Conservation (phyloP, 176 grass and related monocot species). For the Triticum turgidum region DNA sequence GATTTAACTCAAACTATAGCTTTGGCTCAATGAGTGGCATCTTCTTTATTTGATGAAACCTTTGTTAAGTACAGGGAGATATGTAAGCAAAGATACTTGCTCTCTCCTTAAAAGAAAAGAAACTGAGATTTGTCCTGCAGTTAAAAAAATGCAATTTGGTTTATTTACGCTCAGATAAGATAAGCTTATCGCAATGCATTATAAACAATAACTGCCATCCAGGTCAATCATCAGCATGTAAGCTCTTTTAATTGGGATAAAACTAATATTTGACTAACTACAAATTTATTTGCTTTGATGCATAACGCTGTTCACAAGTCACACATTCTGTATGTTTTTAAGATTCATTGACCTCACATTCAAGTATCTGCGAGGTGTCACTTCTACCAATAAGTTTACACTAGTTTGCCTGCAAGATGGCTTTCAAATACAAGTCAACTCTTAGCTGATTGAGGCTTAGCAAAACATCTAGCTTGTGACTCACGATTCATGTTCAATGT, state of each 20-base stretch:
- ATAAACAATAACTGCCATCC: constrained; percentile 7
- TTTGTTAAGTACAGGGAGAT: constrained; percentile 1
- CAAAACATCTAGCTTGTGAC: neutral
- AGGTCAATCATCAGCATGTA: constrained; percentile 21
- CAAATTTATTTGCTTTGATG: neutral
- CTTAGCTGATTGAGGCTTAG: constrained; percentile 26
- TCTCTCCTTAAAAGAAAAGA: neutral
- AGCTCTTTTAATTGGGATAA: constrained; percentile 8
- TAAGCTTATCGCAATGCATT: neutral
- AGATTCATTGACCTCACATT: constrained; percentile 24
- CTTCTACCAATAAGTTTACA: neutral
- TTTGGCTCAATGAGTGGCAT: constrained; percentile 31
- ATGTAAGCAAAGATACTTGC: constrained; percentile 24
- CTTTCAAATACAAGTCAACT: constrained; percentile 23
- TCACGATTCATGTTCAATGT: constrained; percentile 32
- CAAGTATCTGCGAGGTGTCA: neutral
- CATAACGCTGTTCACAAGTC: constrained; percentile 9
- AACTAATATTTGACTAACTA: constrained; percentile 24
- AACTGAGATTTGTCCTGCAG: neutral
- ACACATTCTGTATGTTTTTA: neutral
- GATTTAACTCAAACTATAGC: constrained; percentile 30
- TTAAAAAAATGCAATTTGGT: neutral
- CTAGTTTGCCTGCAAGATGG: neutral
- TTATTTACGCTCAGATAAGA: constrained; percentile 13
- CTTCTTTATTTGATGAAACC: constrained; percentile 6